phyloP scores from a whole-genome alignment of 257 asterid genomes.

The Ballota nigra region DNA sequence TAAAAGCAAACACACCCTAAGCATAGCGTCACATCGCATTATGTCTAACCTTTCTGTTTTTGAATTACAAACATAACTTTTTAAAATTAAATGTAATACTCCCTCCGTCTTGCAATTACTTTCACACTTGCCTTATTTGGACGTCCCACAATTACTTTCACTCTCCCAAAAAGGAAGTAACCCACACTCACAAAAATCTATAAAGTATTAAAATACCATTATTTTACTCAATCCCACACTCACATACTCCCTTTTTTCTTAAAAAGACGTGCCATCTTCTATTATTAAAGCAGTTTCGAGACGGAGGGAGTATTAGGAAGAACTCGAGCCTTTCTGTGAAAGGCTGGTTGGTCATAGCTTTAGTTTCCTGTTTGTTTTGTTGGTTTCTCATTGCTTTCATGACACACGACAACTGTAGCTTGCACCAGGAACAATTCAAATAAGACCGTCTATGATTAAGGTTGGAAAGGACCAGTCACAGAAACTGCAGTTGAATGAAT shows the following conservation, averaged over 20 bases:
- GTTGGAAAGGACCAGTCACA: constrained; percentile 46
- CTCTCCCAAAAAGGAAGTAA: too few species aligned
- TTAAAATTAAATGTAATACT: background rate
- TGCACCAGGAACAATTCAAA: constrained; percentile 56
- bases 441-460: constrained; percentile 88
- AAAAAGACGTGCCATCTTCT: too few species aligned
- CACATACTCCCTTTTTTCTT: too few species aligned
- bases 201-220: too few species aligned
- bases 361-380: background rate
- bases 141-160: too few species aligned
- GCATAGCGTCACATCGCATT: background rate
- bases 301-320: too few species aligned
- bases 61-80: background rate
- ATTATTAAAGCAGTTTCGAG: too few species aligned
- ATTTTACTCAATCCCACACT: too few species aligned
- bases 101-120: too few species aligned
- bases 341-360: constrained; percentile 18
- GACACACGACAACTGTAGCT: constrained; percentile 41
- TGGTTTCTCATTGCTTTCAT: background rate
- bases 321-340: background rate
- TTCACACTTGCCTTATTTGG: too few species aligned
- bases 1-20: too few species aligned
- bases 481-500: constrained; percentile 13
- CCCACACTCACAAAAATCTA: too few species aligned
- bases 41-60: background rate